A percentile compares a stretch with the other conserved stretches of the same genome.
phyloP scores from a whole-genome alignment of 805 yeast species.

The Torulaspora indica region DNA sequence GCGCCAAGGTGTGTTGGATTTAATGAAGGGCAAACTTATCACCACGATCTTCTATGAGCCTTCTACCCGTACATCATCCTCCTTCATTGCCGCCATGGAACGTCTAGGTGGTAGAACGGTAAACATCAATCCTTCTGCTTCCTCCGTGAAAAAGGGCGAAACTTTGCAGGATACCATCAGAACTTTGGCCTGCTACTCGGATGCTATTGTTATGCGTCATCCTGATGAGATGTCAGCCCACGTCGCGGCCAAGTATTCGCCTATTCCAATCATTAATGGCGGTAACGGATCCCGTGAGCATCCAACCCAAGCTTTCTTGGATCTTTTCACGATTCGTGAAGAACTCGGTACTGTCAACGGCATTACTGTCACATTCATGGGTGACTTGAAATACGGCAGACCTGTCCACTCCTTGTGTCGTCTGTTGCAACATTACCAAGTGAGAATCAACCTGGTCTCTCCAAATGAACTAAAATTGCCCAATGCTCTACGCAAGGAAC shows the following conservation, averaged over 20 bases:
- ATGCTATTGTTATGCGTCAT: constrained; percentile 95
- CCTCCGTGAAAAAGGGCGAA: constrained; percentile 98
- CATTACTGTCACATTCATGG: constrained; percentile 96
- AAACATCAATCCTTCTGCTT: constrained; percentile 73
- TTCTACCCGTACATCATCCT: constrained; percentile 92
- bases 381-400: constrained; percentile 96
- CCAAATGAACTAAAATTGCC: constrained; percentile 89
- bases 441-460: constrained; percentile 83
- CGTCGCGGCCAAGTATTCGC: constrained; percentile 92
- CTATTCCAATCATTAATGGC: constrained; percentile 95
- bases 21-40: constrained; percentile 83
- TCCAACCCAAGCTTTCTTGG: constrained; percentile 97
- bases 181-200: constrained; percentile 91
- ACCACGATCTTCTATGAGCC: constrained; percentile 98
- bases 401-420: constrained; percentile 96
- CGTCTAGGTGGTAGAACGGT: constrained; percentile 97
- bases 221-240: constrained; percentile 89
- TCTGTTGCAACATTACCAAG: constrained; percentile 86
- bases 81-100: constrained; percentile 99
- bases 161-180: constrained; percentile 95
- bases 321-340: constrained; percentile 96
- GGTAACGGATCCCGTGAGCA: constrained; percentile 98
- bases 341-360: constrained; percentile 98
- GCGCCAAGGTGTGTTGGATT: constrained; percentile 89
- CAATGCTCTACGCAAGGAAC: constrained; percentile 59